Percentiles rank a stretch among this genome's conserved stretches.
phyloP scores from a whole-genome alignment of 1,139 yeast species.

The Debaryomyces coudertii region DNA sequence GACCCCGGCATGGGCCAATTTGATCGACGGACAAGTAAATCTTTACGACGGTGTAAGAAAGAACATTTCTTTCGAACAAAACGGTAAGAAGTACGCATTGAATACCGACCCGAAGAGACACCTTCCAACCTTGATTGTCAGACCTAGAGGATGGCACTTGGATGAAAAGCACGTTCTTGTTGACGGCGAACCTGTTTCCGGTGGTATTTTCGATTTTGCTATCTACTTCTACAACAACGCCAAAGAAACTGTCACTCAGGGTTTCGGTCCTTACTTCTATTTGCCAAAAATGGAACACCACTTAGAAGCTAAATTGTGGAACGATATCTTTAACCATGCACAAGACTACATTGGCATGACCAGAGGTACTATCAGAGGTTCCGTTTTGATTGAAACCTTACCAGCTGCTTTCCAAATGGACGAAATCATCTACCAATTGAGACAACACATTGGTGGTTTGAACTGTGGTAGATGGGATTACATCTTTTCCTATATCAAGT shows the following conservation, averaged over 20 bases:
- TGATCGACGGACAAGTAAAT: slow-evolving; percentile 88
- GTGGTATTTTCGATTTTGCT: slow-evolving; percentile 78
- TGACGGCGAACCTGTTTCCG: slow-evolving; percentile 76
- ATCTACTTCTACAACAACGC: slow-evolving; percentile 78
- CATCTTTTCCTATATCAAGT: slow-evolving; percentile 72
- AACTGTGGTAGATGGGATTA: slow-evolving; percentile 88
- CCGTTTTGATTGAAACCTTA: slow-evolving; percentile 77
- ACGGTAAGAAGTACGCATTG: slow-evolving; percentile 64
- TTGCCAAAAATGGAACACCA: slow-evolving; percentile 83
- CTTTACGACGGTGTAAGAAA: slow-evolving; percentile 84
- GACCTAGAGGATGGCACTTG: slow-evolving; percentile 90
- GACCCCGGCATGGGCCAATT: slow-evolving; percentile 93
- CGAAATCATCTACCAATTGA: slow-evolving; percentile 74
- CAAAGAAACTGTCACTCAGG: slow-evolving; percentile 57
- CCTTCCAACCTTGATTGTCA: slow-evolving; percentile 75
- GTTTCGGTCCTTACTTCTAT: slow-evolving; percentile 77
- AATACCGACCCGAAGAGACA: slow-evolving; percentile 56
- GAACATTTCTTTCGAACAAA: slow-evolving; percentile 57
- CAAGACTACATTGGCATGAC: slow-evolving; percentile 69
- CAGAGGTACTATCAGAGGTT: slow-evolving; percentile 76
- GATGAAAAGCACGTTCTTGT: slow-evolving; percentile 71
- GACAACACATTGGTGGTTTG: slow-evolving; percentile 75
- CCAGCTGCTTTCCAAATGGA: slow-evolving; percentile 83
- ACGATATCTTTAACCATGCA: slow-evolving; percentile 68
- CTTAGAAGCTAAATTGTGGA: slow-evolving; percentile 79